Evolutionary conservation across 2,329 filamentous ascomycete species (phyloP).

Genomic region (Fusarium mangiferae): DNA sequence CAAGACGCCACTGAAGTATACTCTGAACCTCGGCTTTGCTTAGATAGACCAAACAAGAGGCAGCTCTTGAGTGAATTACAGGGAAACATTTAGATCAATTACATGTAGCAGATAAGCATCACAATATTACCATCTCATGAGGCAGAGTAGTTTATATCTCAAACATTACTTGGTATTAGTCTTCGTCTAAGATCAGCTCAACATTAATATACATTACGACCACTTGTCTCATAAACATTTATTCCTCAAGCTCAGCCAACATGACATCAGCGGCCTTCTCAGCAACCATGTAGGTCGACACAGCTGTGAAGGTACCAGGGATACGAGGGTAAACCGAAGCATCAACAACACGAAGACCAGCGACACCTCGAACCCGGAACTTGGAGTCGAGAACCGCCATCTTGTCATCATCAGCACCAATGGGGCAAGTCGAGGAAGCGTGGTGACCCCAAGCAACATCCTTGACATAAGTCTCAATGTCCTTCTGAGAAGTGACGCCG

Average conservation of each 20-base stretch:
- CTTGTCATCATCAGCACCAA: constrained; percentile 46
- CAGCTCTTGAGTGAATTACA: accelerated
- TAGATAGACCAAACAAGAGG: background rate
- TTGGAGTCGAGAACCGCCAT: constrained; percentile 59
- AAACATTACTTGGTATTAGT: background rate
- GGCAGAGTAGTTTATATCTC: background rate
- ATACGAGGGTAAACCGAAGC: constrained; percentile 56
- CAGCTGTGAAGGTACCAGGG: constrained; percentile 48
- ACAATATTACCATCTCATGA: accelerated
- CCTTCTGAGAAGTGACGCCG: constrained; percentile 24
- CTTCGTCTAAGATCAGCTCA: background rate
- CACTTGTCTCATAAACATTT: background rate
- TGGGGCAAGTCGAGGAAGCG: constrained; percentile 48
- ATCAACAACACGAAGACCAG: constrained; percentile 58
- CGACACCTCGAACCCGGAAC: constrained; percentile 58
- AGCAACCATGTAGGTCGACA: constrained; percentile 47
- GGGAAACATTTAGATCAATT: background rate
- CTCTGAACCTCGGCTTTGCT: constrained; percentile 11
- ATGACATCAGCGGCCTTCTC: constrained; percentile 50
- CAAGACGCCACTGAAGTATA: constrained; percentile 11
- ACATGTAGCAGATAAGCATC: background rate
- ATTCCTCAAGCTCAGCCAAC: constrained; percentile 24
- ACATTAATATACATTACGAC: background rate
- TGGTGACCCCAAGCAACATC: constrained; percentile 50
- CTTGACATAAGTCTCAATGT: constrained; percentile 42